Evolutionary conservation across 345 rosid species (phyloP), one percentile per base, ranked within the genome.

Genomic region (Pistacia integerrima): DNA sequence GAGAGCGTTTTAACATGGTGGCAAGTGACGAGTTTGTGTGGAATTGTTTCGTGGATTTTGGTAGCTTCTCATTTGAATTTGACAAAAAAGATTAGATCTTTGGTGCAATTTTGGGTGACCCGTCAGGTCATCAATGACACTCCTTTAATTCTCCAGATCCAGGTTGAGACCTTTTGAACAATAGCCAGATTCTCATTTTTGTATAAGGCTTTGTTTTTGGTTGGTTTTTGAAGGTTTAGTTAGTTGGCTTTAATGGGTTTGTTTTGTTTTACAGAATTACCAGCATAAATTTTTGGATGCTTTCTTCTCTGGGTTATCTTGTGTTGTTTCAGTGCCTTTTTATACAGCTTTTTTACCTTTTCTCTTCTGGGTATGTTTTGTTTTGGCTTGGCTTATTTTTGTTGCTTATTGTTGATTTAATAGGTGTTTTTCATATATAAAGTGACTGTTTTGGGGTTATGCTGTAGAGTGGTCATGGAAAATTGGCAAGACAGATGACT

Each of bases 401-500:
- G 13, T 17, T n/a, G 68, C 60, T 63, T 18, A 51, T 28, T 10
- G 22, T 61, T 68, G 35, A 57, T 46, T 28, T 52, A 36, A 0
- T 22, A 25, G 55, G 11, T 69, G 57, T 52, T 63, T 14, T 64
- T 16, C 20, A 54, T 70, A 48, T 73, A 69, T 13, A 30, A 12
- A 33, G 59, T 69, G 57, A 49, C n/a, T 57, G 22, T 7, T 80
- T 82, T 77, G 59, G 73, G 71, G 48, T 77, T 12, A 38, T 28
- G 59, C 51, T 85, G 80, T 78, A 96, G 99, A 96, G 97, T 76
- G 99, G 97, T 18, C 98, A 96, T 88, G 97, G 90, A 36, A 92
- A 91, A 90, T 88, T 96, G 84, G 99, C 98, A 68, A 84, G 99
- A 90, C 97, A 96, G 75, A 94, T 96, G 97, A 96, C 98, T 67